These are phyloP conservation scores for Endothia cerciana DNA, from an alignment of 2,329 filamentous ascomycete genomes.

Conservation along the genomic window DNA sequence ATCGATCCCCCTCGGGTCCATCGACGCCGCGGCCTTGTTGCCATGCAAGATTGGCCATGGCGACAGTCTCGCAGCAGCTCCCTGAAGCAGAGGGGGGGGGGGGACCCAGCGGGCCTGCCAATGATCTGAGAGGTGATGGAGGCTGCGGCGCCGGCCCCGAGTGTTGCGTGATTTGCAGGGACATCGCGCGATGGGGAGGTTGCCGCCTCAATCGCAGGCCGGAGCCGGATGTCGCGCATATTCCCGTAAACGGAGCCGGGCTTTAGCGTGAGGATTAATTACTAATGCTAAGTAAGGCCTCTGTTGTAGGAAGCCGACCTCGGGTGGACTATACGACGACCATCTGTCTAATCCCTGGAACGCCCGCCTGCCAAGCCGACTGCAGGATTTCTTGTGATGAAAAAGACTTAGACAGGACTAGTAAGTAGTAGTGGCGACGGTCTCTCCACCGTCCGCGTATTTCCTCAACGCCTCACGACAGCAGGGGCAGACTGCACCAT, in stretches of 20 bases:
- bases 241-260: neutral
- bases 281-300: neutral
- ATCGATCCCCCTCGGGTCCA: neutral
- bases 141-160: neutral
- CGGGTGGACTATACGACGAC: no score
- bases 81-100: neutral
- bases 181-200: constrained; percentile 14
- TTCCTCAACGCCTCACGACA: no score
- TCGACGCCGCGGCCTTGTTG: neutral
- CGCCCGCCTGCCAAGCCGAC: no score
- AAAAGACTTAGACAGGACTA: no score
- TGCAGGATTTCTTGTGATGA: no score
- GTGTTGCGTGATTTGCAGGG: constrained; percentile 23
- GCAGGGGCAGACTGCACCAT: no score
- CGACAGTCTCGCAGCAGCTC: neutral
- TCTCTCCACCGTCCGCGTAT: no score
- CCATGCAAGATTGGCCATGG: neutral
- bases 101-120: neutral
- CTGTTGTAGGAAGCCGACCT: neutral
- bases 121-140: neutral
- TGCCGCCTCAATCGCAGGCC: neutral
- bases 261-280: neutral
- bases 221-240: constrained; percentile 6
- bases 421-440: no score
- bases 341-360: no score